Percentiles rank a stretch among this genome's conserved stretches.
phyloP scores from a whole-genome alignment of 2,329 filamentous ascomycete species.

The Pseudogymnoascus sp. region DNA sequence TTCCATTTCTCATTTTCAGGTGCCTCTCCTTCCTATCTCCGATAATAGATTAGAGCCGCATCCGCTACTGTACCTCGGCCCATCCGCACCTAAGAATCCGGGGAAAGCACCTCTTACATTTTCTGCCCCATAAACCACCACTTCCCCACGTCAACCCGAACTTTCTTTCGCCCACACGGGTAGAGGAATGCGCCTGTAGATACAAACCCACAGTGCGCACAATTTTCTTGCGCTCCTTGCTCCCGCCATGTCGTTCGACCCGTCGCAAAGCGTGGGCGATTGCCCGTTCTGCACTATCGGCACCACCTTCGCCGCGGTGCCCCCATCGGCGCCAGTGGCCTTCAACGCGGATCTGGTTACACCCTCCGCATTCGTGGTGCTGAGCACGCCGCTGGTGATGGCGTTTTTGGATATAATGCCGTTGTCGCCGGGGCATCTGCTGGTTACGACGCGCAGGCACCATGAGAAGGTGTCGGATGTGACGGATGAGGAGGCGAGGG shows the following conservation, averaged over 20 bases:
- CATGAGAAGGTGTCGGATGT: constrained; percentile 70
- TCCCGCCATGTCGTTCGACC: background rate
- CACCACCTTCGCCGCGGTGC: constrained; percentile 35
- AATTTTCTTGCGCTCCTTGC: background rate
- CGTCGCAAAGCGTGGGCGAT: background rate
- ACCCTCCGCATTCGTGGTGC: constrained; percentile 54
- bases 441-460: constrained; percentile 73
- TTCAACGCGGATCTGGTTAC: constrained; percentile 27
- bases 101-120: background rate
- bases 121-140: background rate
- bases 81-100: background rate
- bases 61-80: background rate
- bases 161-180: background rate
- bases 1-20: background rate
- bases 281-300: constrained; percentile 61
- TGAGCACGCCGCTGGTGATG: constrained; percentile 69
- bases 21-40: background rate
- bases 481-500: constrained; percentile 51
- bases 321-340: constrained; percentile 28
- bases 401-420: constrained; percentile 94
- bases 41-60: background rate
- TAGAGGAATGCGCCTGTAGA: background rate
- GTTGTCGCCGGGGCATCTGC: constrained; percentile 71
- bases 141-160: background rate
- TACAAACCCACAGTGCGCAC: background rate